Conservation (phyloP, 129 eudicot species). For the Tagetes erecta region DNA sequence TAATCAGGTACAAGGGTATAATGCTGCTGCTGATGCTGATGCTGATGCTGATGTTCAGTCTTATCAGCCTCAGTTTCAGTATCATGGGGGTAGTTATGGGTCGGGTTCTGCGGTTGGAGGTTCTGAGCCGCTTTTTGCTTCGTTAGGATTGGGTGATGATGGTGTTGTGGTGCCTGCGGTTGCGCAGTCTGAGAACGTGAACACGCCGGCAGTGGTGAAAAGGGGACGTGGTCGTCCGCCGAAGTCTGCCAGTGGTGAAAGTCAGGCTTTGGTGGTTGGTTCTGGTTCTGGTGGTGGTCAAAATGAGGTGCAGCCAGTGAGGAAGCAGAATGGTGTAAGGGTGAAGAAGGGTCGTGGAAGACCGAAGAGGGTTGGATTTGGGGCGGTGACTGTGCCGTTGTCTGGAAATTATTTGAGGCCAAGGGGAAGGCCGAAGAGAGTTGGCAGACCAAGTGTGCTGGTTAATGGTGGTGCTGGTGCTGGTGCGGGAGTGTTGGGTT, state of each 20-base stretch:
- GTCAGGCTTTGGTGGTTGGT: neutral
- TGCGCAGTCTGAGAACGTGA: neutral
- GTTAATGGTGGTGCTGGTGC: constrained; percentile 41
- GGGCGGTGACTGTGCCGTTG: constrained; percentile 40
- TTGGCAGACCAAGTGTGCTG: constrained; percentile 33
- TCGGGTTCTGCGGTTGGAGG: constrained; percentile 24
- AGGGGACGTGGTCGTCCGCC: constrained; percentile 57
- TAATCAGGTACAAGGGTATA: constrained; percentile 14
- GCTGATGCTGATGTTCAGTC: constrained; percentile 5
- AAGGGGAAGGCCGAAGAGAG: constrained; percentile 65
- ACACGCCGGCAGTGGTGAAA: constrained; percentile 22
- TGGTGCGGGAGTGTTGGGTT: constrained; percentile 31
- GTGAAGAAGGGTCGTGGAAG: constrained; percentile 48
- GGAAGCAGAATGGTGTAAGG: constrained; percentile 40
- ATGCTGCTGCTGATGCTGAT: constrained; percentile 4
- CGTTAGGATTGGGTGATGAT: constrained; percentile 43
- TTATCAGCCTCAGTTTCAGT: constrained; percentile 26
- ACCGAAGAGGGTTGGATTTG: constrained; percentile 31
- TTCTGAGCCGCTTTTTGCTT: constrained; percentile 48
- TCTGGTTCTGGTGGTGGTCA: neutral
- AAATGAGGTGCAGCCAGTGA: constrained; percentile 33
- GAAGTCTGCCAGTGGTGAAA: constrained; percentile 22
- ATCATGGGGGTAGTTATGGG: constrained; percentile 20
- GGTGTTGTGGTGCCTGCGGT: constrained; percentile 17
- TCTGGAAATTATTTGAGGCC: constrained; percentile 56